phyloP scores from a whole-genome alignment of 2,329 filamentous ascomycete species.

The Arthroderma sp. region DNA sequence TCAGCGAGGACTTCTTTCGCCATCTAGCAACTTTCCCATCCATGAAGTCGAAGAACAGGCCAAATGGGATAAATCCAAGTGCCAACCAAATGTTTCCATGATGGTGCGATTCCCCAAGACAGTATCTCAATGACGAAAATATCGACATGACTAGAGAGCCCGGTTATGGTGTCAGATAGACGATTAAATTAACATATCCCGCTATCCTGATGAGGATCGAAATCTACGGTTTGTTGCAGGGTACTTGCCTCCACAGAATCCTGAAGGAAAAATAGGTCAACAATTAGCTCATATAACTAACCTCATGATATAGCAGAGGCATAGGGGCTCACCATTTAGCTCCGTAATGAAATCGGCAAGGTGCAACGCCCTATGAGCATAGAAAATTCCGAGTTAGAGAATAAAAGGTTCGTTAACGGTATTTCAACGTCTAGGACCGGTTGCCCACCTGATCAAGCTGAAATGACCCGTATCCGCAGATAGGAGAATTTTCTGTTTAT shows the following conservation, averaged over 20 bases:
- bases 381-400: not conserved
- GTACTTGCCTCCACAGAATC: conserved; percentile 38
- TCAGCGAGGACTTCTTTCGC: conserved; percentile 92
- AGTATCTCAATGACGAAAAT: conserved; percentile 90
- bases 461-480: conserved; percentile 39
- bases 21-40: conserved; percentile 93
- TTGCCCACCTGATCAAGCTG: conserved; percentile 38
- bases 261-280: conserved; percentile 19
- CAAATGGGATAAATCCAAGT: conserved; percentile 77
- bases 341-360: conserved; percentile 41
- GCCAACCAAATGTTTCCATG: conserved; percentile 66
- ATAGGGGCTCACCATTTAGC: conserved; percentile 34
- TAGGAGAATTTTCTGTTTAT: conserved; percentile 40
- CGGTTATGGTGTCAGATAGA: not conserved
- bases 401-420: not conserved
- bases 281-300: not conserved
- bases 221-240: not conserved
- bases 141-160: conserved; percentile 64
- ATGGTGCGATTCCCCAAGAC: conserved; percentile 56
- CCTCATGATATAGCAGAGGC: not conserved
- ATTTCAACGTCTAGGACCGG: not conserved
- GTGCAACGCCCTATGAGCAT: conserved; percentile 32
- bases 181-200: not conserved
- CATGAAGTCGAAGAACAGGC: conserved; percentile 95
- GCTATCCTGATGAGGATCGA: not conserved